phyloP scores from a whole-genome alignment of 495 filamentous ascomycete species.

The Penicillium silybi region DNA sequence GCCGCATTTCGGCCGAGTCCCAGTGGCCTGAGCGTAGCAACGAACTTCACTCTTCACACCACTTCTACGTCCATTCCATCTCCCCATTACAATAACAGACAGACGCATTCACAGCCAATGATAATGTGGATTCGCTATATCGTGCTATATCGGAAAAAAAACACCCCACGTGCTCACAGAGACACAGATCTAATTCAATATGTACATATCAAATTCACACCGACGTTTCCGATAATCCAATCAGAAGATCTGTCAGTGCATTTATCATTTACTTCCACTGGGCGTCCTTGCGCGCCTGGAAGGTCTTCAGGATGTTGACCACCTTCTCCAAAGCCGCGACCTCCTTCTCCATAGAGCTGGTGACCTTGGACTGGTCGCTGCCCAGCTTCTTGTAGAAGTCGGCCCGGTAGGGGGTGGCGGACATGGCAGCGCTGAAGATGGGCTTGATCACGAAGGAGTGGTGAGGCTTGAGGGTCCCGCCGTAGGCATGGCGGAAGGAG shows the following conservation, averaged over 20 bases:
- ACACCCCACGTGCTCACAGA: constrained; percentile 13
- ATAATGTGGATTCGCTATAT: neutral
- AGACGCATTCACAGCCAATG: neutral
- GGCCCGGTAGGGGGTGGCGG: constrained; percentile 83
- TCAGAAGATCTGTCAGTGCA: neutral
- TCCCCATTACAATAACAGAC: neutral
- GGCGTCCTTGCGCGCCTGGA: constrained; percentile 63
- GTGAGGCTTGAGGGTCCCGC: constrained; percentile 79
- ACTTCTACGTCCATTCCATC: neutral
- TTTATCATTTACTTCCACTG: constrained; percentile 63
- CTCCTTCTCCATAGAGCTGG: constrained; percentile 60
- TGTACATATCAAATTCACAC: constrained; percentile 27
- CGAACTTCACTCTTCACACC: neutral
- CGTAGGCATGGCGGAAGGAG: constrained; percentile 86
- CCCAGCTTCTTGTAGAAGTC: constrained; percentile 89
- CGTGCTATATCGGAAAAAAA: neutral
- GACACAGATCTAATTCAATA: constrained; percentile 27
- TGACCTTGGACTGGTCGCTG: constrained; percentile 53
- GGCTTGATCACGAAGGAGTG: constrained; percentile 84
- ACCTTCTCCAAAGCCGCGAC: constrained; percentile 70
- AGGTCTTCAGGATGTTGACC: constrained; percentile 68
- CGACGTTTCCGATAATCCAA: constrained; percentile 4
- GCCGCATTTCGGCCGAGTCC: neutral
- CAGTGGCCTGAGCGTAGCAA: neutral
- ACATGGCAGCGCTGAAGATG: constrained; percentile 88